Base-by-base conservation (phyloP, 257 asterid species). In the Nicotiana otophora region DNA sequence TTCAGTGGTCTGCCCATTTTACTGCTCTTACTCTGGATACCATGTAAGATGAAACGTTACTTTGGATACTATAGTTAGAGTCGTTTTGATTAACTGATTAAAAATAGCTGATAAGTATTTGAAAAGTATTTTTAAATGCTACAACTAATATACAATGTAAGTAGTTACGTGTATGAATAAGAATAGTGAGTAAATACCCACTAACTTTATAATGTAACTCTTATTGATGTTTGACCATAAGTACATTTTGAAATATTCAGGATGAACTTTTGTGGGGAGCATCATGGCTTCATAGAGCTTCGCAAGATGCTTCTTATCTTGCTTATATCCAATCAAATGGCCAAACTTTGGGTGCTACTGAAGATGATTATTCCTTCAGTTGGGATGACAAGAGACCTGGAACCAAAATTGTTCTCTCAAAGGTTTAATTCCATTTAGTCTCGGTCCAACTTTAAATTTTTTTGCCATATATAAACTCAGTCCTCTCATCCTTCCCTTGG, bases 191-290 rank as follows among this genome's bases (percentile, higher is more conserved):
- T 23, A 23, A 23, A 23, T 39, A 6, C 8, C 10, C 10, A 39
- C 1, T 39, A 39, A 39, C 7, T 39, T 39, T 0, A 7, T 7
- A 39, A 6, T 39, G 10, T 39, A 7, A 39, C 8, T 63, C 39
- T 4, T 63, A 39, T 39, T 2, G 12, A 42, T 1, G 54, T 16
- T 39, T 70, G n/a, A 42, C 23, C 14, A 30, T 31, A 33, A 66
- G 0, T 33, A 16, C 39, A 48, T 12, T 46, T 46, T 46, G 1
- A 46, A 36, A 39, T 6, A 34, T 65, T 62, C 84, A 95, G 98
- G 98, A 95, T 68, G 98, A 95, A 88, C 91, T 95, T 30, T 46
- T 93, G 78, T 95, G 98, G 98, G 98, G 93, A 80, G 98, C 98
- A 28, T 91, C 98, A 10, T 95, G 98, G 98, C 91, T 95, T 68